phyloP scores from a whole-genome alignment of 2,329 filamentous ascomycete genomes.

The Diaporthe sp. region DNA sequence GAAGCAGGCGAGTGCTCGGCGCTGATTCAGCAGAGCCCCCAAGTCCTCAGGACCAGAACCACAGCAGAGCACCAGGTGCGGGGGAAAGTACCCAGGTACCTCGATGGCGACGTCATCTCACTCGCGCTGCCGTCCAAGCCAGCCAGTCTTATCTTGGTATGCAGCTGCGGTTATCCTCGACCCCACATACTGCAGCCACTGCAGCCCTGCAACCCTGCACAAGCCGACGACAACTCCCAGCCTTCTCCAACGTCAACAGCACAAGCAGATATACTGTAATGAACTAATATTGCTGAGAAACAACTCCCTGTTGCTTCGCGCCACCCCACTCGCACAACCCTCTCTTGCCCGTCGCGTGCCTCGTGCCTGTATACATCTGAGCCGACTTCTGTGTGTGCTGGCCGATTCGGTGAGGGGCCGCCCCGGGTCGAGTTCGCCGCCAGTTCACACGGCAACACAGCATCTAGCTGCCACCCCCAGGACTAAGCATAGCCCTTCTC shows the following conservation, averaged over 20 bases:
- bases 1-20: neutral
- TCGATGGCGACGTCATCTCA: slow-evolving; percentile 14
- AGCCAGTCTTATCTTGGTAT: neutral
- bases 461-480: neutral
- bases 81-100: neutral
- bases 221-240: neutral
- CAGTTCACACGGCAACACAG: neutral
- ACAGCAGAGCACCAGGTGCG: neutral
- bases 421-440: neutral
- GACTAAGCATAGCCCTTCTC: neutral
- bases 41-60: neutral
- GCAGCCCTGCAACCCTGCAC: slow-evolving; percentile 18
- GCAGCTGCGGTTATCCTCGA: neutral
- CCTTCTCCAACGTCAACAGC: slow-evolving; percentile 27
- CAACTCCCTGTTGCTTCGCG: slow-evolving; percentile 13
- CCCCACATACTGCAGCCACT: slow-evolving; percentile 11
- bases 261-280: slow-evolving; percentile 6
- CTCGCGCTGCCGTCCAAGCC: neutral
- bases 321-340: neutral
- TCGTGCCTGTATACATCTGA: slow-evolving; percentile 12
- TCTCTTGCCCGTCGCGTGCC: neutral
- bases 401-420: neutral
- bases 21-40: neutral
- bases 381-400: neutral
- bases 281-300: slow-evolving; percentile 16